A percentile compares a stretch with the other conserved stretches of the same genome.
These are phyloP conservation scores for Aspergillus ostianus DNA, from an alignment of 495 filamentous ascomycete genomes.

Conservation along the genomic window DNA sequence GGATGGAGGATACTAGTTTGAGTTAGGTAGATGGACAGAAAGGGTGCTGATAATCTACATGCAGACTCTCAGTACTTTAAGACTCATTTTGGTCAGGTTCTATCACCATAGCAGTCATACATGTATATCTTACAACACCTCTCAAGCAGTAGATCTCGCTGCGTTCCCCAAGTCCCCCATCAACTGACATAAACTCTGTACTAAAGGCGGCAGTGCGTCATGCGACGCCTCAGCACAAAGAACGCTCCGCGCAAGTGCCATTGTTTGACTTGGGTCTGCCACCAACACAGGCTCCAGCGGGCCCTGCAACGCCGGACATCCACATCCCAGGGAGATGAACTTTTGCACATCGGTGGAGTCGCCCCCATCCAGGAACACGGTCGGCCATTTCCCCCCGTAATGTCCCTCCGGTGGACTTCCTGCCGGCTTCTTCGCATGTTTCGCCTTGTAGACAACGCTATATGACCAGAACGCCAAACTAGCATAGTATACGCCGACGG, in stretches of 20 bases:
- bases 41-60: too few species aligned
- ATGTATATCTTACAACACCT: too few species aligned
- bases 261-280: constrained; percentile 22
- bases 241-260: constrained; percentile 26
- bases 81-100: too few species aligned
- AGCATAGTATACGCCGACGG: constrained; percentile 60
- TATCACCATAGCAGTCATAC: too few species aligned
- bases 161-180: constrained; percentile 49
- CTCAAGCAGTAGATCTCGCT: constrained; percentile 5
- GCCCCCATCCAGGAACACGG: constrained; percentile 49
- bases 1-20: too few species aligned
- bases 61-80: too few species aligned
- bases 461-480: constrained; percentile 61
- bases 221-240: constrained; percentile 27
- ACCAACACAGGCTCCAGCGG: constrained; percentile 22
- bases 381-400: constrained; percentile 14
- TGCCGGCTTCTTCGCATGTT: constrained; percentile 21
- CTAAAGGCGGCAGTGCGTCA: constrained; percentile 38
- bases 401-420: constrained; percentile 8
- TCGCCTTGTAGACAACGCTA: constrained; percentile 44
- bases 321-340: constrained; percentile 47
- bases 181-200: constrained; percentile 56
- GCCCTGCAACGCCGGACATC: constrained; percentile 42
- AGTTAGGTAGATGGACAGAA: too few species aligned
- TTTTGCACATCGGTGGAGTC: constrained; percentile 42